Percentiles rank a stretch among this genome's conserved stretches.
These are phyloP conservation scores for Sabuloglossum arenarium DNA, from an alignment of 495 filamentous ascomycete genomes.

Conservation along the genomic window DNA sequence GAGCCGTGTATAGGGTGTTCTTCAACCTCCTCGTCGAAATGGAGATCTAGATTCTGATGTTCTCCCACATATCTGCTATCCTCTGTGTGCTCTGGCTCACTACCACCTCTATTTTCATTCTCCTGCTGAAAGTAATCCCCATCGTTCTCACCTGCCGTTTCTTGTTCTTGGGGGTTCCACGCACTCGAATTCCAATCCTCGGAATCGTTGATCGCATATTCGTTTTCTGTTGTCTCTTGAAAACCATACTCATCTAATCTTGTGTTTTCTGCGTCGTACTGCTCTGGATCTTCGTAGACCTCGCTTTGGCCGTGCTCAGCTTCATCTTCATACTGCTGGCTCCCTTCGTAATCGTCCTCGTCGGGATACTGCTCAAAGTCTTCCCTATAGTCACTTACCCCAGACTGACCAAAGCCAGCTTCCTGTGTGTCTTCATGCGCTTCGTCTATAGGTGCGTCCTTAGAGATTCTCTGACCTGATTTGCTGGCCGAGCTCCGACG, in stretches of 20 bases:
- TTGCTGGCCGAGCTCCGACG: background rate
- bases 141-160: background rate
- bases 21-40: background rate
- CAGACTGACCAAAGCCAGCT: background rate
- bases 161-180: background rate
- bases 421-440: background rate
- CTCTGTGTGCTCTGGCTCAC: slow-evolving; percentile 12
- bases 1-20: background rate
- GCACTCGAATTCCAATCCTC: background rate
- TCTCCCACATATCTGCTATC: background rate
- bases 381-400: background rate
- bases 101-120: slow-evolving; percentile 12
- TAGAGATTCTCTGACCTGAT: background rate
- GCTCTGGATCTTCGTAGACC: background rate
- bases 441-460: background rate
- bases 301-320: background rate
- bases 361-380: background rate
- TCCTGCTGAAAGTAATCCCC: slow-evolving; percentile 3
- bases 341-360: background rate
- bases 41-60: background rate
- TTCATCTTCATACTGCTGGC: background rate
- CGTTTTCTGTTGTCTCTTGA: background rate
- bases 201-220: slow-evolving; percentile 1
- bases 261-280: background rate
- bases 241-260: background rate